These are phyloP conservation scores for Eremothecium coryli DNA, from an alignment of 1,139 yeast genomes.

Conservation along the genomic window DNA sequence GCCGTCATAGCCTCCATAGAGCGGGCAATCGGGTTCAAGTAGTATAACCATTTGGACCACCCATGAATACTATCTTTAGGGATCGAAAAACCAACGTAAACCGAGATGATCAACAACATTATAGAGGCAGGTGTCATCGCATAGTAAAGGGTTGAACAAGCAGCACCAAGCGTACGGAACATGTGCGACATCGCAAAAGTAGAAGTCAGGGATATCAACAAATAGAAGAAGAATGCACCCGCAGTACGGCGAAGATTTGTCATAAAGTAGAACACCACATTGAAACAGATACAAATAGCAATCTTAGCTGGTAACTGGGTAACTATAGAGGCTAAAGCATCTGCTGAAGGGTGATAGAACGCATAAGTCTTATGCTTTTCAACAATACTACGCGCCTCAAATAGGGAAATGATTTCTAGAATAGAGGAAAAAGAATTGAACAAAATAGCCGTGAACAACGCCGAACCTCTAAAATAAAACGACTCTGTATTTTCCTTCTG, in stretches of 20 bases:
- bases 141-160: conserved; percentile 42
- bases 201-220: conserved; percentile 39
- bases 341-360: conserved; percentile 59
- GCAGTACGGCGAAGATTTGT: conserved; percentile 47
- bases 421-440: conserved; percentile 60
- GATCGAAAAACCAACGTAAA: conserved; percentile 59
- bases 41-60: conserved; percentile 64
- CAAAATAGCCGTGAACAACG: conserved; percentile 58
- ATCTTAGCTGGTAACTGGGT: conserved; percentile 53
- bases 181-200: conserved; percentile 52
- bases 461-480: conserved; percentile 52
- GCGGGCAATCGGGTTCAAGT: conserved; percentile 53
- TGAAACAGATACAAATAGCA: conserved; percentile 41
- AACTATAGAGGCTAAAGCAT: conserved; percentile 51
- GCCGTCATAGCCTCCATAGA: conserved; percentile 51
- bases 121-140: conserved; percentile 58
- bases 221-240: conserved; percentile 52
- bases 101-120: conserved; percentile 42
- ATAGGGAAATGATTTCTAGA: conserved; percentile 52
- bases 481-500: conserved; percentile 34
- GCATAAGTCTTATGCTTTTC: conserved; percentile 63
- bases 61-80: conserved; percentile 52
- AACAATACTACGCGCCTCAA: conserved; percentile 58
- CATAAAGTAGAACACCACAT: conserved; percentile 50
- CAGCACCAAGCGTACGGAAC: conserved; percentile 54